Evolutionary conservation across 306 rosid genomes (phyloP), one percentile per base, ranked within the genome.

Genomic region (Castanopsis chinensis): DNA sequence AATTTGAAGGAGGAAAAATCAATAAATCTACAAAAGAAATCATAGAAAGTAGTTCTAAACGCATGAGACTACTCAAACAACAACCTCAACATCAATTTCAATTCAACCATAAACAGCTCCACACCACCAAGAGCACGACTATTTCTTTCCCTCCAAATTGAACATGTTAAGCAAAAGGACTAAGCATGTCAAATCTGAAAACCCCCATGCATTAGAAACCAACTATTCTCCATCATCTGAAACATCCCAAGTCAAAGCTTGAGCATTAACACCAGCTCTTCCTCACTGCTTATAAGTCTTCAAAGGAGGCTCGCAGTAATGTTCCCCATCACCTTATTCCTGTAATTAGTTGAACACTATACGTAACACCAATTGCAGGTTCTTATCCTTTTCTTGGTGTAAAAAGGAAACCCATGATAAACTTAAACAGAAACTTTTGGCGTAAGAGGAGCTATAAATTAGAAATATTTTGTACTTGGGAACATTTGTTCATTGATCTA

Each of bases 271-370:
- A 67, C 72, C 72, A 67, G 51, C 27, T 67, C 37, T 30, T 67
- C 72, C 52, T 67, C 25, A 35, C 8, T 18, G 27, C 52, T 11
- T 67, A 67, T 4, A 67, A 67, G 52, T 67, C 72, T 67, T 17
- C 72, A 67, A 6, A 67, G 15, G 28, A 49, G 52, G 17, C 72
- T 9, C 25, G 15, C 27, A 67, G 72, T 67, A 49, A 67, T 35
- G 72, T 67, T 64, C 72, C 52, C 72, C 72, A 67, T 67, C 72
- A 67, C 52, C 27, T 67, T 49, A 67, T 15, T 35, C 72, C 52
- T 67, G 72, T 35, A 67, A 33, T 33, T 67, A 35, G 72, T n/a
- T 67, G 25, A 67, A 33, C 51, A 67, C 27, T 7, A 35, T 67
- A 35, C 3, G 18, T 67, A 52, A 67, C 25, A 35, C 19, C 51